Percentiles rank a stretch among this genome's conserved stretches.
Conservation (phyloP, 148 eudicot genomes). For the Gaultheria prostrata region DNA sequence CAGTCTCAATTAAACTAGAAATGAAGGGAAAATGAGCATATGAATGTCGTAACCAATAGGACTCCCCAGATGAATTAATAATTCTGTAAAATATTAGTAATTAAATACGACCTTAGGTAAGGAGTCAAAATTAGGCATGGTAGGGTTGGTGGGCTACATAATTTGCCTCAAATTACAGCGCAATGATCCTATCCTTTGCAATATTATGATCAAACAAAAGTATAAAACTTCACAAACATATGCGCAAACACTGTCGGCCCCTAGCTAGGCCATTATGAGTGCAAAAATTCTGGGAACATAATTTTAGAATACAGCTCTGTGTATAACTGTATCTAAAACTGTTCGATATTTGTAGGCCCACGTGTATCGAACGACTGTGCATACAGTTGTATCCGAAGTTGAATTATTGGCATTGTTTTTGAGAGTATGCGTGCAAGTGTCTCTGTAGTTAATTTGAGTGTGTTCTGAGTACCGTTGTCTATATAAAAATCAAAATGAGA, state of each 20-base stretch:
- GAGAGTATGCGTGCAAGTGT: too few species aligned
- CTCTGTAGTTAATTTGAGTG: too few species aligned
- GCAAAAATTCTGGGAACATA: too few species aligned
- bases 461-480: too few species aligned
- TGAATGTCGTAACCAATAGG: background rate
- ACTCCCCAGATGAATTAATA: background rate
- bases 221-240: background rate
- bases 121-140: constrained; percentile 12
- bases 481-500: too few species aligned
- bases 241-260: background rate
- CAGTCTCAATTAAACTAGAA: background rate
- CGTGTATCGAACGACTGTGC: too few species aligned
- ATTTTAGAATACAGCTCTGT: too few species aligned
- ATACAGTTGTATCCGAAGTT: too few species aligned
- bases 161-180: background rate
- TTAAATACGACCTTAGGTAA: background rate
- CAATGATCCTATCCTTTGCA: background rate
- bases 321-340: too few species aligned
- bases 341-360: too few species aligned
- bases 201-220: background rate
- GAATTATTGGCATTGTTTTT: too few species aligned
- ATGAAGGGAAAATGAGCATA: background rate
- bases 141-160: constrained; percentile 2
- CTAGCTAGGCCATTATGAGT: too few species aligned
- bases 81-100: background rate